Conservation (phyloP, 148 eudicot genomes). For the Diospyros lotus region DNA sequence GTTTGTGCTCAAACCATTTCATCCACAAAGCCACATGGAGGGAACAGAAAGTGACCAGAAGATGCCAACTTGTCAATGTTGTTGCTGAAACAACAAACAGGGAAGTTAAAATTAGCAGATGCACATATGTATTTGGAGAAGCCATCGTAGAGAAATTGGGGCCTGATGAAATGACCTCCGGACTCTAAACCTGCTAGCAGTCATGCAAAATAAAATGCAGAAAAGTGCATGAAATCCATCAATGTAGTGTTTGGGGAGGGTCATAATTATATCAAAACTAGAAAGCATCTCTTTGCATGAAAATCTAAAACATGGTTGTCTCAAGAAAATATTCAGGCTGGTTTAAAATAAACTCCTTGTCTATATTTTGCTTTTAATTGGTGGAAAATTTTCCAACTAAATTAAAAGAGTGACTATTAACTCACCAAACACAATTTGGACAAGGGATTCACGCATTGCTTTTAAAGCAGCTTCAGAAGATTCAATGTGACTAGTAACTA, state of each 20-base stretch:
- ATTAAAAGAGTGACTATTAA: not conserved
- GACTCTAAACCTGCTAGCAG: no score
- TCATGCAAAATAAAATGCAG: no score
- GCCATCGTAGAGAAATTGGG: not conserved
- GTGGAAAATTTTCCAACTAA: not conserved
- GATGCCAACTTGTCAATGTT: slow-evolving; percentile 95
- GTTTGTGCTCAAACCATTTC: slow-evolving; percentile 65
- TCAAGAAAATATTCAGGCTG: not conserved
- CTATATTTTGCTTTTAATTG: not conserved
- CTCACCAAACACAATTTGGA: not conserved
- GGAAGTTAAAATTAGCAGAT: not conserved
- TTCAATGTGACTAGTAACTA: not conserved
- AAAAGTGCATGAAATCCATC: no score
- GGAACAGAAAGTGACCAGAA: slow-evolving; percentile 62
- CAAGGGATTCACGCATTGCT: not conserved
- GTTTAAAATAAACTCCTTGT: not conserved
- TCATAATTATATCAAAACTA: not conserved
- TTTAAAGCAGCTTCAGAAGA: not conserved
- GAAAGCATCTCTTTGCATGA: not conserved
- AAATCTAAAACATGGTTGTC: not conserved
- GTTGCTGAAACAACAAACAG: slow-evolving; percentile 49
- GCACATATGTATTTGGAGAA: not conserved
- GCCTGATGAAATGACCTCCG: not conserved
- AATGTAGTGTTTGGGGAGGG: no score
- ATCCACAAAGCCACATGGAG: slow-evolving; percentile 69